Percentiles rank a stretch among this genome's conserved stretches.
Evolutionary conservation across 202 grass and related monocot species (phyloP).

Genomic region (Hordeum pubiflorum): DNA sequence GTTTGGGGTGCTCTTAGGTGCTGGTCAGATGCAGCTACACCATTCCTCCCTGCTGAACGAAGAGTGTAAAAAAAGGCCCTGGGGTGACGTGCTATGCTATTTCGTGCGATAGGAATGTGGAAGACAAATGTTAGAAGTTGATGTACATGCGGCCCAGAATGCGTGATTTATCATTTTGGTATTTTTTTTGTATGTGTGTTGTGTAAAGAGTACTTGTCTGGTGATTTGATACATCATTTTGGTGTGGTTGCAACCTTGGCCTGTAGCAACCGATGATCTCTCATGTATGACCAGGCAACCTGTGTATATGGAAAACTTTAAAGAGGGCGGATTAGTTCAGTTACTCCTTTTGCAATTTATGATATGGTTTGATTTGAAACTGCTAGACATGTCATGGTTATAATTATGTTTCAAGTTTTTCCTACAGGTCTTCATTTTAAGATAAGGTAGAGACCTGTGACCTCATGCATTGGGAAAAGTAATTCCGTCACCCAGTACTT

Average conservation of each 20-base stretch:
- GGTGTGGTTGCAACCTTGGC: background rate
- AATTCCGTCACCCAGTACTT: background rate
- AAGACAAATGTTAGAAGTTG: background rate
- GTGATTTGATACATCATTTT: background rate
- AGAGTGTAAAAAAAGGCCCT: background rate
- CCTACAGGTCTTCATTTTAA: background rate
- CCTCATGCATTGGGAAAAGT: background rate
- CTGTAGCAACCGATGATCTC: background rate
- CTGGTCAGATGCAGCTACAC: background rate
- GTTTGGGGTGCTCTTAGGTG: conserved; percentile 55
- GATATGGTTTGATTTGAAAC: background rate
- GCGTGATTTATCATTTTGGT: background rate
- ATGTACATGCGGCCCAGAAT: background rate
- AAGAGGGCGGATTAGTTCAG: background rate
- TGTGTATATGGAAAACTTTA: background rate
- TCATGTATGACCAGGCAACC: background rate
- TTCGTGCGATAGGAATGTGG: background rate
- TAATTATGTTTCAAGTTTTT: background rate
- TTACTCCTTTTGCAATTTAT: background rate
- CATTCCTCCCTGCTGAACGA: background rate
- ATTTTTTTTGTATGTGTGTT: background rate
- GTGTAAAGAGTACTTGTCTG: background rate
- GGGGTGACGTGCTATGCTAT: background rate
- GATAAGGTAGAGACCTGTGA: background rate
- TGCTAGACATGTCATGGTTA: background rate